Base-by-base conservation (phyloP, 768 basidiomycete species). In the Naganishia randhawae region DNA sequence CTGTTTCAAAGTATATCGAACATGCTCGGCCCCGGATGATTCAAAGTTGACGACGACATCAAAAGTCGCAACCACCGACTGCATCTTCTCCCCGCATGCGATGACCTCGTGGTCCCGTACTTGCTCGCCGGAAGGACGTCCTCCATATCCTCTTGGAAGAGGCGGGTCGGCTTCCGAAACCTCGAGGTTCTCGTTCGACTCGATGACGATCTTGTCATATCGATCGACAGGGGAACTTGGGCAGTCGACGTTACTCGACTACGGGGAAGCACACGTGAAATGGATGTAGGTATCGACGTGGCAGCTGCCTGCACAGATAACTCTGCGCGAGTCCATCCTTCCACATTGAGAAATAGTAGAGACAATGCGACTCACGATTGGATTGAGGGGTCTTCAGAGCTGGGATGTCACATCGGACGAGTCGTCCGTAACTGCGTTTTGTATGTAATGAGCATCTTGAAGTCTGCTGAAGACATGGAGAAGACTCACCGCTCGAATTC, bases 381-480 rank as follows among this genome's bases (percentile, higher is more conserved):
- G 48, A 87, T 84, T 66, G 83, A 85, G 19, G 88, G 85, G 54
- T 66, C 50, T 61, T 55, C 1, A 90, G 89, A 1, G 91, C 91
- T 19, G 91, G 91, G 17, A 93, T 90, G 76, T 93, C 91, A 81
- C 91, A 93, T 69, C 91, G 89, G 69, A 92, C 85, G 32, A 93
- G 84, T 65, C 88, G 88, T 19, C 91, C 91, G 72, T 84, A 92
- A 66, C 90, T 92, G 54, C 3, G 11, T 22, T 41, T 61, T 41
- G 8, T 27, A 73, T 74, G 65, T 67, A 50, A 51, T 41, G 42
- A 54, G 16, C 50, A n/a, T 48, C 32, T 52, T 29, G 57, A 16
- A 27, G 45, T 13, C 33, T 50, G 33, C 50, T 25, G 19, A 63
- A 51, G 66, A 29, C 25, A 8, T 42, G 14, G 35, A 5, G 50